Evolutionary conservation across 2,329 filamentous ascomycete genomes (phyloP), one percentile per base, ranked within the genome.

Genomic region (Grosmannia clavigera): DNA sequence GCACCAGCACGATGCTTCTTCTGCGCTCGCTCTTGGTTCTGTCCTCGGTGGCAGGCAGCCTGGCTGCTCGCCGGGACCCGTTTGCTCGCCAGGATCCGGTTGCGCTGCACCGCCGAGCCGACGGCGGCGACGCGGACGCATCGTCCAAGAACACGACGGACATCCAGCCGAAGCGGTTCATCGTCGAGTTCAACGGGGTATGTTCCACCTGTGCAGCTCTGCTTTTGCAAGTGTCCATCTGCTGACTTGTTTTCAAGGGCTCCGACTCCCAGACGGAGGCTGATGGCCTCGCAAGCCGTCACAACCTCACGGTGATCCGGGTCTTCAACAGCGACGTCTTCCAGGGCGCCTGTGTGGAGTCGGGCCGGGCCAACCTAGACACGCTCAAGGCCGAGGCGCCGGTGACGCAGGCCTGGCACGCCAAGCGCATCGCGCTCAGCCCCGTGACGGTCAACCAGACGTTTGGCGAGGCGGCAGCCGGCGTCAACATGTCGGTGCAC

Each of bases 401-500:
- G 16, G 60, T 61, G 33, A 16, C 58, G 40, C 54, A 59, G 14
- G 60, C 54, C 3, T 61, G 60, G 60, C 55, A 57, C 46, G 58
- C 57, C 29, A 59, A 48, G 50, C 53, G 53, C 27, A 29, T 61
- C 3, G 27, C 51, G 35, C 54, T 61, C 25, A 46, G 33, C 19
- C 60, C 60, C 5, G 52, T 58, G 16, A 6, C 35, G 35, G 43
- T 51, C 52, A 57, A 55, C 43, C 50, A 55, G 60, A 58, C 29
- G 50, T 40, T 53, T 54, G 50, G 51, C 43, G 33, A 55, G 50
- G 33, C 50, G 16, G 58, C 60, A 46, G 56, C 46, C 9, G 56
- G 56, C 19, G 56, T 58, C 48, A 57, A 61, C 29, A 59, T 61
- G 53, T 60, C 57, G n/a, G 53, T 65, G 16, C 64, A 66, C 56